These are phyloP conservation scores for Actinidia chinensis DNA, from an alignment of 179 eudicot species.

Conservation along the genomic window DNA sequence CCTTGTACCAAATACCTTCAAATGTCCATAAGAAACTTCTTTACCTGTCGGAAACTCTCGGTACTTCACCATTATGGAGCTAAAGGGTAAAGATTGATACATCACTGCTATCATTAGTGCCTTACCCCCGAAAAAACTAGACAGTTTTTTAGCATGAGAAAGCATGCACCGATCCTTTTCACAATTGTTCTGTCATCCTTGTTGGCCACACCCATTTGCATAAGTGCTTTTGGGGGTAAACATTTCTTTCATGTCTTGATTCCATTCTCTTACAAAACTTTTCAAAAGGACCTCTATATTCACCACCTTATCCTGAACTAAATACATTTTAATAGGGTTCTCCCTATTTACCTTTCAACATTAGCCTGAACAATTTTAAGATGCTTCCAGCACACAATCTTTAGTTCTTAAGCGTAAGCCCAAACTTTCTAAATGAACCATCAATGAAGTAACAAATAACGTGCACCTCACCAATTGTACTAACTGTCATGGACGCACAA, in stretches of 20 bases:
- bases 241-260: not conserved
- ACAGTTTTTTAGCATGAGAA: not conserved
- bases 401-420: not conserved
- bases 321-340: not conserved
- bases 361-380: not conserved
- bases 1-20: not conserved
- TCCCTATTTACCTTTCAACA: not conserved
- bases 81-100: not conserved
- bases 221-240: not conserved
- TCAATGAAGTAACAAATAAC: conserved; percentile 13
- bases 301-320: not conserved
- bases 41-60: not conserved
- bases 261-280: not conserved
- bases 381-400: not conserved
- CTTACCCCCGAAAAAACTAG: not conserved
- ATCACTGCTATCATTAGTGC: not conserved
- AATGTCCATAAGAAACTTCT: not conserved
- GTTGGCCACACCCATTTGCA: not conserved
- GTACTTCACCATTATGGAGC: not conserved
- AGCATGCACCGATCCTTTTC: not conserved
- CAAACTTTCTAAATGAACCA: conserved; percentile 9
- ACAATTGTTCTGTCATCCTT: not conserved
- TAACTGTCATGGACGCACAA: not conserved
- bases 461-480: not conserved
- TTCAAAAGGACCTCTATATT: not conserved